Conservation (phyloP, 306 rosid genomes). For the Abrus precatorius region DNA sequence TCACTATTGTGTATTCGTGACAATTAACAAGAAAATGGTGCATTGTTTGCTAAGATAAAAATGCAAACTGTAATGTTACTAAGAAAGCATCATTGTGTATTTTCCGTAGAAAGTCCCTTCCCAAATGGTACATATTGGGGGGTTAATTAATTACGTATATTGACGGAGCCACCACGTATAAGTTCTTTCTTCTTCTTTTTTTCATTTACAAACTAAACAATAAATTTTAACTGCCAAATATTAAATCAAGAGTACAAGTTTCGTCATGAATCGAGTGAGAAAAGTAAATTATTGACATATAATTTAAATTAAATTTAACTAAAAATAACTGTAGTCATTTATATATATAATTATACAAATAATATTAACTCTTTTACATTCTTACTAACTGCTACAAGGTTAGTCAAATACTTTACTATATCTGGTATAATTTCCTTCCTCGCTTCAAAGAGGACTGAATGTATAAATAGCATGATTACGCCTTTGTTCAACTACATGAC, state of each 20-base stretch:
- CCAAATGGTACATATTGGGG: no score
- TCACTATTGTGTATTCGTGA: no score
- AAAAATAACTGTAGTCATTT: no score
- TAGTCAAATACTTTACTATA: background rate
- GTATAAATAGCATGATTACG: conserved; percentile 5
- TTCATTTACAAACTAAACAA: background rate
- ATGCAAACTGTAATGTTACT: background rate
- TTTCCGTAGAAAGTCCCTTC: background rate
- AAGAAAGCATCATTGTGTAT: no score
- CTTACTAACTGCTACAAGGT: no score
- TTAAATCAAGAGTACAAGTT: background rate
- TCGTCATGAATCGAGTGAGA: background rate
- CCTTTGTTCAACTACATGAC: background rate
- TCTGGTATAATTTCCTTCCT: background rate
- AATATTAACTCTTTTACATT: no score
- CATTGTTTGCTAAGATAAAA: no score
- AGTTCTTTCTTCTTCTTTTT: background rate
- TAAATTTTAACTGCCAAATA: background rate
- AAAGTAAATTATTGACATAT: no score
- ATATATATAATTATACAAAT: no score
- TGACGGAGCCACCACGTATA: background rate
- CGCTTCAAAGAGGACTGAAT: background rate
- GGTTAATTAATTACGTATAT: no score
- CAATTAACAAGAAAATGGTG: no score
- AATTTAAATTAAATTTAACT: no score